Evolutionary conservation across 2,329 filamentous ascomycete species (phyloP).

Genomic region (Leptographium galeiforme): DNA sequence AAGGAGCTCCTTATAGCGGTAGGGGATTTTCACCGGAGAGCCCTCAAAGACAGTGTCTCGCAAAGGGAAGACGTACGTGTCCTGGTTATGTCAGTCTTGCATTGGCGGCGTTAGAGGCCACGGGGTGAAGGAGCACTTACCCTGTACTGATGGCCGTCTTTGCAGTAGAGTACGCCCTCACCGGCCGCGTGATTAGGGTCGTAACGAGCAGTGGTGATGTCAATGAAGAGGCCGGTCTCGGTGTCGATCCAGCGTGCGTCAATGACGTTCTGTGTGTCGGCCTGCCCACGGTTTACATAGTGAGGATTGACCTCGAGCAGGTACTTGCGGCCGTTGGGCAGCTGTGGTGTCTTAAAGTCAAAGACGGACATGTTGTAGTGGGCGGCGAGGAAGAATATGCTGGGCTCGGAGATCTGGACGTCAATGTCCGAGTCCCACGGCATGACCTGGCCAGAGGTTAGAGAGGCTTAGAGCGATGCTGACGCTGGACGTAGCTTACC

Average conservation of each 20-base stretch:
- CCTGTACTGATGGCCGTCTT: conserved; percentile 35
- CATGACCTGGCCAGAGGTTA: conserved; percentile 20
- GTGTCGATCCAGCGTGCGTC: conserved; percentile 38
- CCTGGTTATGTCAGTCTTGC: conserved; percentile 16
- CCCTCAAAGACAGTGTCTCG: conserved; percentile 57
- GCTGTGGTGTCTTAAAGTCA: conserved; percentile 26
- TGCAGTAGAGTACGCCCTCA: conserved; percentile 33
- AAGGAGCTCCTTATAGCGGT: conserved; percentile 44
- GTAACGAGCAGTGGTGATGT: conserved; percentile 38
- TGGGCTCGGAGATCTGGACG: conserved; percentile 56
- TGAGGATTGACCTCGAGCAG: conserved; percentile 36
- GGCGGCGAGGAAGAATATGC: conserved; percentile 51
- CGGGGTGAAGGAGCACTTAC: conserved; percentile 17
- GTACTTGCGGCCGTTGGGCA: conserved; percentile 27
- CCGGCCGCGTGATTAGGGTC: conserved; percentile 28
- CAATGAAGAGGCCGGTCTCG: conserved; percentile 32
- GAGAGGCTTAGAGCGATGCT: neutral
- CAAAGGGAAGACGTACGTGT: conserved; percentile 53
- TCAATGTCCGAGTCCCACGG: conserved; percentile 71
- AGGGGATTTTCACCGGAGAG: conserved; percentile 51
- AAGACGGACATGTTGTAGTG: conserved; percentile 49
- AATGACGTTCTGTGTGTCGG: conserved; percentile 27
- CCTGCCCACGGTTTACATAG: conserved; percentile 22
- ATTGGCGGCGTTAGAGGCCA: neutral
- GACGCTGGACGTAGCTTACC: conserved; percentile 14